A percentile compares a stretch with the other conserved stretches of the same genome.
These are phyloP conservation scores for Globisporangium recalcitrans DNA, from an alignment of 352 stramenopile genomes.

Conservation along the genomic window DNA sequence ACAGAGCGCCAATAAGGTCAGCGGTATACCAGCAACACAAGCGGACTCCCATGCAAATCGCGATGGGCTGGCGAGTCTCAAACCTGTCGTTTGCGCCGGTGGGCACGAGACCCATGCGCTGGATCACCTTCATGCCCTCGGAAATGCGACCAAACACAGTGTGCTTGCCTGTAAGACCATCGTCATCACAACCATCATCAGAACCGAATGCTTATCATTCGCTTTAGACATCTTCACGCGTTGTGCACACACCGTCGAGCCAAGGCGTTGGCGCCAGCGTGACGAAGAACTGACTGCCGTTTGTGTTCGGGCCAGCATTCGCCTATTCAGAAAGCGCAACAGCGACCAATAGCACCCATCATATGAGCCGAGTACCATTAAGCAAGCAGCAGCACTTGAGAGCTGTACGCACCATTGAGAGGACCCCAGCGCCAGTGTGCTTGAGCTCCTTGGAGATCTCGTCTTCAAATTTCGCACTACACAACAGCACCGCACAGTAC, in stretches of 20 bases:
- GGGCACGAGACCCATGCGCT: constrained; percentile 88
- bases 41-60: neutral
- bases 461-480: constrained; percentile 91
- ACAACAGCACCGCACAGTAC: neutral
- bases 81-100: constrained; percentile 86
- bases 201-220: too few species aligned
- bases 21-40: neutral
- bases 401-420: constrained; percentile 70
- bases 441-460: constrained; percentile 91
- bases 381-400: neutral
- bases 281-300: constrained; percentile 94
- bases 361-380: too few species aligned
- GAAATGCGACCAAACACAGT: constrained; percentile 92
- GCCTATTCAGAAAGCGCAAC: constrained; percentile 31
- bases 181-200: neutral
- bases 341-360: neutral
- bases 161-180: constrained; percentile 70
- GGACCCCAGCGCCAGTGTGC: constrained; percentile 90
- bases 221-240: too few species aligned
- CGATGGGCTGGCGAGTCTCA: neutral
- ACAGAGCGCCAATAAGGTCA: neutral
- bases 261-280: constrained; percentile 91
- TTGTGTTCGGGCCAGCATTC: constrained; percentile 89
- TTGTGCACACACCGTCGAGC: constrained; percentile 94
- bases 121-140: constrained; percentile 90